Evolutionary conservation across 192 early-diverging fungal genomes (phyloP).

Genomic region (Coemansia sp.): DNA sequence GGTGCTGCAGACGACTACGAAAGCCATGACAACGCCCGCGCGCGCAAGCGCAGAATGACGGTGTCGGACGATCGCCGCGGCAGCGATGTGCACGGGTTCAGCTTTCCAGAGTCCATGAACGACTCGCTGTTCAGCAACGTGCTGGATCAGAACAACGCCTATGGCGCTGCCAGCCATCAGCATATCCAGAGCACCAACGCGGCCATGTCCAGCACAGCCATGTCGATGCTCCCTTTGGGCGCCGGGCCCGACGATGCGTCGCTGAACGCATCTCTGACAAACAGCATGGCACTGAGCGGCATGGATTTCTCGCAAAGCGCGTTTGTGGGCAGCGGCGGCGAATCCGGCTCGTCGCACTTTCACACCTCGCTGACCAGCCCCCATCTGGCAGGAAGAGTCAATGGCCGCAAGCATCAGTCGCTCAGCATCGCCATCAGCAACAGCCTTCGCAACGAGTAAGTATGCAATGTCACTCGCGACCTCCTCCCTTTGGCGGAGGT

Average conservation of each 20-base stretch:
- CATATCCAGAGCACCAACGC: constrained; percentile 5
- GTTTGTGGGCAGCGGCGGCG: constrained; percentile 3
- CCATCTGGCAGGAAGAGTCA: constrained; percentile 11
- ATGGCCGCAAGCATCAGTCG: constrained; percentile 44
- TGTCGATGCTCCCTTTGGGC: constrained; percentile 37
- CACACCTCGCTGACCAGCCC: constrained; percentile 29
- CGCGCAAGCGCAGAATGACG: constrained; percentile 52
- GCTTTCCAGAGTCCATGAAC: constrained; percentile 25
- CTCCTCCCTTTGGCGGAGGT: no score
- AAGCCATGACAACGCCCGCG: constrained; percentile 48
- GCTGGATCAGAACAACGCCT: constrained; percentile 26
- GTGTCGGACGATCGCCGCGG: constrained; percentile 44
- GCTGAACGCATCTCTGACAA: constrained; percentile 15
- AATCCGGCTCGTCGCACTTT: neutral
- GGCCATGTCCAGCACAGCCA: neutral
- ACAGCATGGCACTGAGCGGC: constrained; percentile 21
- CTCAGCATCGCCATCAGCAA: constrained; percentile 46
- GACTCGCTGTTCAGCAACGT: constrained; percentile 38
- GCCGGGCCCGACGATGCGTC: constrained; percentile 31
- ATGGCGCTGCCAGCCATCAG: constrained; percentile 7
- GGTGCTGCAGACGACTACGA: constrained; percentile 44
- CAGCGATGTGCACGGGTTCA: constrained; percentile 20
- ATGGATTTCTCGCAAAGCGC: constrained; percentile 13
- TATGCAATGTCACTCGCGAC: neutral
- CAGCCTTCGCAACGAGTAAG: constrained; percentile 45